phyloP scores from a whole-genome alignment of 2,329 filamentous ascomycete genomes.

The Blastomyces percursus region DNA sequence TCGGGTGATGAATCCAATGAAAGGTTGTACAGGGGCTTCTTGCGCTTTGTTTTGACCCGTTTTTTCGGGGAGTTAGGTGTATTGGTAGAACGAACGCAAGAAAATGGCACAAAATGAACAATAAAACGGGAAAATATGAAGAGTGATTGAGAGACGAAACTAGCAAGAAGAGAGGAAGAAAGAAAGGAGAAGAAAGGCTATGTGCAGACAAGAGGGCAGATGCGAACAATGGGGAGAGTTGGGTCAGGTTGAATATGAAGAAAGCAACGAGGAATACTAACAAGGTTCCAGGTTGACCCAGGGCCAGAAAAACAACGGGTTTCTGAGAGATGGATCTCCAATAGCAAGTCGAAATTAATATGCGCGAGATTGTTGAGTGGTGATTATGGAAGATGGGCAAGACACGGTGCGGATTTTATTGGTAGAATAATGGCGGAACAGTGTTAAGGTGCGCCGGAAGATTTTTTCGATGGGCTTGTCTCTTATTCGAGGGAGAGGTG shows the following conservation, averaged over 20 bases:
- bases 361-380: neutral
- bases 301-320: neutral
- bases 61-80: neutral
- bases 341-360: neutral
- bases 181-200: neutral
- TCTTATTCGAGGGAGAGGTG: neutral
- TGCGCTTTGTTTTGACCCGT: neutral
- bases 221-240: neutral
- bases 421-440: neutral
- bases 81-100: neutral
- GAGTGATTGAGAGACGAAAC: neutral
- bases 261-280: neutral
- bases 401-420: neutral
- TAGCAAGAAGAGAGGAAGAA: neutral
- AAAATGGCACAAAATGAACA: neutral
- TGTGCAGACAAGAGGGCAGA: neutral
- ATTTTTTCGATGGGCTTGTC: neutral
- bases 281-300: constrained; percentile 1
- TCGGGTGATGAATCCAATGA: constrained; percentile 16
- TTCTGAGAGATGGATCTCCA: neutral
- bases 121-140: neutral
- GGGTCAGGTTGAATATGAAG: neutral
- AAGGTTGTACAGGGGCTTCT: constrained; percentile 10
- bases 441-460: neutral
- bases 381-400: neutral